Evolutionary conservation across 164 flowering plant genomes (phyloP), one percentile per base, ranked within the genome.

Genomic region (Piper longum): DNA sequence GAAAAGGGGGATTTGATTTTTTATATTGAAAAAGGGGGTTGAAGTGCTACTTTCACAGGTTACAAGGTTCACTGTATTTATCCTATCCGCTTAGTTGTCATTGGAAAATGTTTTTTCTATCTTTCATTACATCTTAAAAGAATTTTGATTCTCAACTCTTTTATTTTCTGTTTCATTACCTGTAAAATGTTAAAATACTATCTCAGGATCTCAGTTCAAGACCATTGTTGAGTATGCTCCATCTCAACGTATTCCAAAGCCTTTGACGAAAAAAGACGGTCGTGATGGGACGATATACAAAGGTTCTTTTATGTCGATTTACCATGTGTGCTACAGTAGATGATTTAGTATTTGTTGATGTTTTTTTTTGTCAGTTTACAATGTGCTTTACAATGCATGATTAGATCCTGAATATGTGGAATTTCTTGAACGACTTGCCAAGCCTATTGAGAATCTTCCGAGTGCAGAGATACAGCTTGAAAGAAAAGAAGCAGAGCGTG

Each of bases 401-500:
- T 64, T 80, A 91, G 96, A 91, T 80, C 82, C 88, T 19, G 92
- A 85, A 71, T 91, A 85, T 73, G 62, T 91, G 80, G 96, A 87
- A 74, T 91, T 91, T 74, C 87, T 89, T 71, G 98, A 91, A 65
- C 60, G 67, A 71, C 67, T 91, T 66, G 75, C 89, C 43, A 91
- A 89, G 82, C 98, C 98, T 61, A 83, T 77, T 55, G 95, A 85
- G 78, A 84, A 88, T 79, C 98, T 91, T 78, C 96, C 98, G 2
- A 91, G 96, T 78, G 98, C 96, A 39, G 96, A 89, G 76, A 73
- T 91, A 70, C 95, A 91, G 61, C 74, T 87, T 81, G 96, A 91
- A 73, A 85, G 87, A 72, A 81, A 78, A 74, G 96, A 91, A 78
- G 95, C 95, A 41, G 96, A 84, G 59, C 77, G 86, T 73, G 83